phyloP scores from a whole-genome alignment of 2,329 filamentous ascomycete genomes.

The Dactylonectria macrodidyma region DNA sequence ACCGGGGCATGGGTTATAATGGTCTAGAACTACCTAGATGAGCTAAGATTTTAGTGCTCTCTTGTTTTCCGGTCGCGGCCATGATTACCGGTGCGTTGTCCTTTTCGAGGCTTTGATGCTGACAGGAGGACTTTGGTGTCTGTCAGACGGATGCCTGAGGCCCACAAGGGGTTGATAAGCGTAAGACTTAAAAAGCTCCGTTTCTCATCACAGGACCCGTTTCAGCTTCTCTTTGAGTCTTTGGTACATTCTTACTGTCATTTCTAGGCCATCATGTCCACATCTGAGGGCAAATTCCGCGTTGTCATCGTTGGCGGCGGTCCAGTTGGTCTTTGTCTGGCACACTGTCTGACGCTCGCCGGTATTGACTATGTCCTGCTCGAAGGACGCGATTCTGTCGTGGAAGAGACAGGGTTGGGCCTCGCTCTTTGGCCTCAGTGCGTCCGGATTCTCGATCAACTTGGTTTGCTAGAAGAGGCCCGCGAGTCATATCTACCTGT shows the following conservation, averaged over 20 bases:
- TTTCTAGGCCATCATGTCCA: background rate
- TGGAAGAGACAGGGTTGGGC: constrained; percentile 48
- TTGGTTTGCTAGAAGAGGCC: constrained; percentile 44
- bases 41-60: no score
- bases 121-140: no score
- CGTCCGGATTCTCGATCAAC: constrained; percentile 50
- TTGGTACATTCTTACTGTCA: background rate
- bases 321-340: constrained; percentile 42
- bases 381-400: constrained; percentile 46
- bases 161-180: no score
- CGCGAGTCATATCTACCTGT: constrained; percentile 13
- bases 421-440: constrained; percentile 47
- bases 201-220: background rate
- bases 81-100: no score
- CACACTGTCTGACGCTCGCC: constrained; percentile 43
- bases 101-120: no score
- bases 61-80: no score
- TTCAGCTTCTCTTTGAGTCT: background rate
- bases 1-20: no score
- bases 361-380: constrained; percentile 54
- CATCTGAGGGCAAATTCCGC: background rate
- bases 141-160: no score
- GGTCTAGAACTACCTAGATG: no score
- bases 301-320: constrained; percentile 49
- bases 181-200: no score